Evolutionary conservation across 768 basidiomycete species (phyloP).

Genomic region (Hemileccinum impolitum): DNA sequence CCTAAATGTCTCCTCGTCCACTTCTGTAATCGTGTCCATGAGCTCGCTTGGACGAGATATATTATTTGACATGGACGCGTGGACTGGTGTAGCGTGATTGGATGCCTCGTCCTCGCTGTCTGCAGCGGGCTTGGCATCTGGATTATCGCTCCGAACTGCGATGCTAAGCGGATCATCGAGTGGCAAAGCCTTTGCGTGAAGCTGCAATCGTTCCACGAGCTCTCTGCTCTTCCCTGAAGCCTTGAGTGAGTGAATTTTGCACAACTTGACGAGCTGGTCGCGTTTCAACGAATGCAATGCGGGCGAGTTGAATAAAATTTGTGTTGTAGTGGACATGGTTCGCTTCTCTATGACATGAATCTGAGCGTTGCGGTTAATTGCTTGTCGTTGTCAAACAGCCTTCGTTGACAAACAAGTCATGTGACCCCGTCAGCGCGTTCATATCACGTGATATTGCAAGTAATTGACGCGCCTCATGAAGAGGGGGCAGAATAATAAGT

Average conservation of each 20-base stretch:
- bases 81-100: conserved; percentile 16
- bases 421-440: conserved; percentile 15
- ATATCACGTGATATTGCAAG: conserved; percentile 13
- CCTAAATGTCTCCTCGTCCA: conserved; percentile 46
- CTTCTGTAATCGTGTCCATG: conserved; percentile 77
- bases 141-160: conserved; percentile 48
- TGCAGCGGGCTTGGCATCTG: conserved; percentile 28
- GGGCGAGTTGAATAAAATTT: conserved; percentile 82
- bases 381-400: conserved; percentile 1
- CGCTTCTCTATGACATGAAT: conserved; percentile 5
- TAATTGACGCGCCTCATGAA: conserved; percentile 4
- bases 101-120: conserved; percentile 32
- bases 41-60: conserved; percentile 69
- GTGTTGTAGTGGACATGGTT: conserved; percentile 65
- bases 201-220: conserved; percentile 63
- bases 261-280: conserved; percentile 79
- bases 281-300: conserved; percentile 82
- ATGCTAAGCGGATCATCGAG: conserved; percentile 53
- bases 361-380: background rate
- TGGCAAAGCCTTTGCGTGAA: conserved; percentile 64
- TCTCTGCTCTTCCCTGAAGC: conserved; percentile 78
- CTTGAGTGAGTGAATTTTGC: conserved; percentile 79
- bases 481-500: conserved; percentile 10
- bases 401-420: conserved; percentile 19
- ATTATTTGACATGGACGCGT: conserved; percentile 9